A percentile compares a stretch with the other conserved stretches of the same genome.
Evolutionary conservation across 331 rosid species (phyloP).

Genomic region (Malus hybrid): DNA sequence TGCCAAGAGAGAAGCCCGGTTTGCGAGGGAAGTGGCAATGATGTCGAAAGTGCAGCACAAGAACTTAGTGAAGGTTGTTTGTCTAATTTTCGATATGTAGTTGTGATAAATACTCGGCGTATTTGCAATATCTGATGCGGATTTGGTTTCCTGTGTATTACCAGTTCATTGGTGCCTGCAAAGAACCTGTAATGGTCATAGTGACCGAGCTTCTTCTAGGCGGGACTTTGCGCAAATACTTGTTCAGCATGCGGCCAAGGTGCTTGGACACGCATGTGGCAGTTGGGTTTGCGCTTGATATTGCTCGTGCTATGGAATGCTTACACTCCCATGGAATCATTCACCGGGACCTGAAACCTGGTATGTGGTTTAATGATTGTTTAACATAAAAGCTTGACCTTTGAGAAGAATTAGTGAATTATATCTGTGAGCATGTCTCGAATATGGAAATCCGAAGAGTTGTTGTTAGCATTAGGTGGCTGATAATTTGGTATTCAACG

Average conservation of each 20-base stretch:
- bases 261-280: constrained; percentile 71
- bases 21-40: constrained; percentile 86
- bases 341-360: constrained; percentile 95
- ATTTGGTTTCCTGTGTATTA: constrained; percentile 12
- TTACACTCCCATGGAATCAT: constrained; percentile 91
- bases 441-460: not conserved
- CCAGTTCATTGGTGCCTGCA: constrained; percentile 96
- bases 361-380: constrained; percentile 26
- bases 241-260: constrained; percentile 71
- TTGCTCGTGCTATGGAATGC: constrained; percentile 92
- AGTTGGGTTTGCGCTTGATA: constrained; percentile 86
- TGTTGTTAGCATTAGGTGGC: not conserved
- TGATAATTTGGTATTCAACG: not conserved
- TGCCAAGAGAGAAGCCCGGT: constrained; percentile 74
- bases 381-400: constrained; percentile 5
- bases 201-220: constrained; percentile 89
- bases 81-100: constrained; percentile 4
- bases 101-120: not conserved
- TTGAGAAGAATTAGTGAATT: not conserved
- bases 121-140: constrained; percentile 8
- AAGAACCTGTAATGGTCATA: constrained; percentile 89
- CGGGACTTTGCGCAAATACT: constrained; percentile 81
- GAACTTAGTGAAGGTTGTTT: constrained; percentile 87
- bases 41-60: constrained; percentile 83
- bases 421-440: not conserved